Evolutionary conservation across 2,329 filamentous ascomycete genomes (phyloP).

Genomic region (Lasiodiplodia sp.): DNA sequence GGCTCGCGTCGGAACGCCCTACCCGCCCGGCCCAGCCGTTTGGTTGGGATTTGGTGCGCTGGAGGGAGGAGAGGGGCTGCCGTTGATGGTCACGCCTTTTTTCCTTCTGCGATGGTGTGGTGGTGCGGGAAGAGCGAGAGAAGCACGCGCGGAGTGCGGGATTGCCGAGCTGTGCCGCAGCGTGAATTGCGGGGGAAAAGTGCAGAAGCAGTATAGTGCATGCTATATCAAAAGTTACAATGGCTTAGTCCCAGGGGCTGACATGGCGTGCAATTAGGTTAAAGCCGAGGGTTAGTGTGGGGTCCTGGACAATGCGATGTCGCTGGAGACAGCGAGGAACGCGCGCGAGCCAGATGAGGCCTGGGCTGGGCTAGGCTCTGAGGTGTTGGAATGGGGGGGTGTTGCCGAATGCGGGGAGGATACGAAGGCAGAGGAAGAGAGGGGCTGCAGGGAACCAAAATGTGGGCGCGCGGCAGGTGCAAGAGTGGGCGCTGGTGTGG

Average conservation of each 20-base stretch:
- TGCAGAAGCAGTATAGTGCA: background rate
- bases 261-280: background rate
- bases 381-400: background rate
- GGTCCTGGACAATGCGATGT: background rate
- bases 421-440: background rate
- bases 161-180: background rate
- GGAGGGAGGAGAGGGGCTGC: background rate
- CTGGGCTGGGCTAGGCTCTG: constrained; percentile 1
- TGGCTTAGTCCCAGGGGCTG: constrained; percentile 4
- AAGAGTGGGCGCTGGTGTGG: constrained; percentile 10
- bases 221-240: background rate
- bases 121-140: background rate
- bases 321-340: background rate
- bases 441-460: constrained; percentile 3
- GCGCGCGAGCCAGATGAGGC: constrained; percentile 8
- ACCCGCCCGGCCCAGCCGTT: constrained; percentile 11
- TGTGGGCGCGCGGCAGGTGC: constrained; percentile 11
- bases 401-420: constrained; percentile 16
- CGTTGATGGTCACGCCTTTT: background rate
- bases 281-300: background rate
- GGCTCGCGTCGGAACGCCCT: constrained; percentile 5
- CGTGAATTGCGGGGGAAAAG: background rate
- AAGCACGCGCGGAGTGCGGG: background rate
- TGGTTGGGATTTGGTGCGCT: background rate
- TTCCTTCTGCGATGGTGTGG: background rate